Percentiles rank a stretch among this genome's conserved stretches.
These are phyloP conservation scores for Micractinium sp. DNA, from an alignment of 139 green algal species.

Conservation along the genomic window DNA sequence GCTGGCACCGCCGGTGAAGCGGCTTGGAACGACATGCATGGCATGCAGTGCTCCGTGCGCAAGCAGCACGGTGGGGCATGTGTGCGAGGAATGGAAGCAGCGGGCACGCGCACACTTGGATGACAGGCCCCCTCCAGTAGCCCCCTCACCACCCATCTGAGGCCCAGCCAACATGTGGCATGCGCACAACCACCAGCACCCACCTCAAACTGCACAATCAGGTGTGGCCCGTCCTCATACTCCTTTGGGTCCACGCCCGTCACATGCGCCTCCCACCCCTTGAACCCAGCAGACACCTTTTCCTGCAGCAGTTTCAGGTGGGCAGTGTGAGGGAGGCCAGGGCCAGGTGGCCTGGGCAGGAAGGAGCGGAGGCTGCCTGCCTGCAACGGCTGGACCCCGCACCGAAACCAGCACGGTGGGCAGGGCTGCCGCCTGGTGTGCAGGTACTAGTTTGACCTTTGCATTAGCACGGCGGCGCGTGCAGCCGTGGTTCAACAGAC, in stretches of 20 bases:
- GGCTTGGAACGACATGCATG: too few relatives aligned
- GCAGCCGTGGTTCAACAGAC: too few relatives aligned
- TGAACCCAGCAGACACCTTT: background rate
- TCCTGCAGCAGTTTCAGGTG: slow-evolving; percentile 1
- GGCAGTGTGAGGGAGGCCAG: too few relatives aligned
- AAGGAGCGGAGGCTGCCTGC: background rate
- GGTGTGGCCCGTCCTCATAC: background rate
- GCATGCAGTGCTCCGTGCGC: too few relatives aligned
- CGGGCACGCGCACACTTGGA: too few relatives aligned
- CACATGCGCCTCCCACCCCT: background rate
- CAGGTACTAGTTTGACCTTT: background rate
- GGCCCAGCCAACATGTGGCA: too few relatives aligned
- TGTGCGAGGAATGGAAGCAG: too few relatives aligned
- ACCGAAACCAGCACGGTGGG: background rate
- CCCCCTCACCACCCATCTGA: too few relatives aligned
- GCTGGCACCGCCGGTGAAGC: too few relatives aligned
- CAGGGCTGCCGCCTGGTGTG: background rate
- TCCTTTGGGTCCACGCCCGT: background rate
- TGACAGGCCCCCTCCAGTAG: too few relatives aligned
- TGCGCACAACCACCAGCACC: too few relatives aligned
- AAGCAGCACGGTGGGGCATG: too few relatives aligned
- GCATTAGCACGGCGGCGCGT: background rate
- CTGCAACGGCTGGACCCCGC: background rate
- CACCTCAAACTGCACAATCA: slow-evolving; percentile 8
- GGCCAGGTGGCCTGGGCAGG: background rate